Evolutionary conservation across 192 early-diverging fungal genomes (phyloP), one percentile per base, ranked within the genome.

Genomic region (Gigaspora rosea): DNA sequence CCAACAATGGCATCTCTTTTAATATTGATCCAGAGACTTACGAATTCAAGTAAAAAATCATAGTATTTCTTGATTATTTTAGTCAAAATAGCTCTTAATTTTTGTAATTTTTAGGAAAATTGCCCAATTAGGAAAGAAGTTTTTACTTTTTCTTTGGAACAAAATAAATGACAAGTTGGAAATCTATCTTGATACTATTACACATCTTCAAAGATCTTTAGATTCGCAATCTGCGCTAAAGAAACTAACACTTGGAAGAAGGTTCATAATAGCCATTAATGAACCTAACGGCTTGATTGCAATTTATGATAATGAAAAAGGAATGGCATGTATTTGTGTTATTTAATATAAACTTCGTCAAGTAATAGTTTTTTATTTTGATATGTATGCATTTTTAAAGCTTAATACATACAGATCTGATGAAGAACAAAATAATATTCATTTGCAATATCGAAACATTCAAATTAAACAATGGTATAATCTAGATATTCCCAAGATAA

Each of bases 221-320:
- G 15, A 27, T 1, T 6, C 15, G 7, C 50, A 71, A 56, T 16
- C 3, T 18, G 6, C 70, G 35, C 16, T 71, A 8, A 71, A 71
- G 27, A 71, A 71, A 51, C 11, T 71, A 18, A 56, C 33, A 56
- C 8, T 32, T 36, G 70, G 52, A 8, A 10, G 10, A 11, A 9
- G 11, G 15, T 71, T 54, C 15, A 51, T 73, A 35, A 61, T 72
- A 27, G 70, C 77, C 3, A 46, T 70, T 65, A 72, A 78, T n/a
- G 77, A 78, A 36, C 33, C 71, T 16, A 71, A 78, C 35, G 77
- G 77, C 8, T 72, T 78, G 15, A 63, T 78, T 35, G 77, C 69
- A 49, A 72, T 72, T 50, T 78, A 72, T 70, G 32, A 27, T 62
- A 47, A 51, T 51, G 70, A 58, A 58, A 78, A 50, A 10, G 69